These are phyloP conservation scores for Hyphopichia buzzinii DNA, from an alignment of 1,139 yeast genomes.

Conservation along the genomic window DNA sequence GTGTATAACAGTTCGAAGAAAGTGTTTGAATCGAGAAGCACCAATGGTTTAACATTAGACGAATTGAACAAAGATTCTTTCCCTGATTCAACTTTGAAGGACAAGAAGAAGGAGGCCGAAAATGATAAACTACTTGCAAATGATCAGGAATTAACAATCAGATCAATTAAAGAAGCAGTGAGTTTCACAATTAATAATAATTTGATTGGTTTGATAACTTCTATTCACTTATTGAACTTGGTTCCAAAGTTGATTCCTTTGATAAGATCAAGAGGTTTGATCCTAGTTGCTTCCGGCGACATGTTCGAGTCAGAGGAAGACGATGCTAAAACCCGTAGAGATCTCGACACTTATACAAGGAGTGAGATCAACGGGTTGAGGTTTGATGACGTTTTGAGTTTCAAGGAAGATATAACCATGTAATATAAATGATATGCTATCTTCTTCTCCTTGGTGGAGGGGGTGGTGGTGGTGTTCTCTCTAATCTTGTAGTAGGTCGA, in stretches of 20 bases:
- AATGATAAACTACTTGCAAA: conserved; percentile 28
- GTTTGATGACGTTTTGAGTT: conserved; percentile 62
- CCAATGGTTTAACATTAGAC: conserved; percentile 40
- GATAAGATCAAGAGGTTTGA: conserved; percentile 76
- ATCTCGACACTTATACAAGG: conserved; percentile 42
- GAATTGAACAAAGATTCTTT: conserved; percentile 8
- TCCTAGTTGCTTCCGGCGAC: conserved; percentile 68
- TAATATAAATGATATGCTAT: conserved; percentile 17
- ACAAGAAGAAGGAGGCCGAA: conserved; percentile 5
- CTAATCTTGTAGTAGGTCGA: background rate
- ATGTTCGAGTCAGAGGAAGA: conserved; percentile 28
- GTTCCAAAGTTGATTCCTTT: conserved; percentile 77
- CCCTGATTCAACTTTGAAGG: conserved; percentile 3
- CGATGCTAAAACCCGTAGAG: conserved; percentile 26
- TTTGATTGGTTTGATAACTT: conserved; percentile 77
- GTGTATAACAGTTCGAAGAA: conserved; percentile 30
- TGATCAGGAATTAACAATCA: conserved; percentile 41
- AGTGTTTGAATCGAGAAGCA: conserved; percentile 39
- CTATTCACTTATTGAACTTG: conserved; percentile 63
- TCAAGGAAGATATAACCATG: conserved; percentile 70
- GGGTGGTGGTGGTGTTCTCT: conserved; percentile 15
- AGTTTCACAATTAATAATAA: conserved; percentile 80
- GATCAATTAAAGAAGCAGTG: conserved; percentile 48
- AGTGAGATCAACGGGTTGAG: conserved; percentile 76
- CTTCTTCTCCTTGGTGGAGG: conserved; percentile 19